Conservation (phyloP, 2,329 filamentous ascomycete genomes). For the Cyphellophora europaea region DNA sequence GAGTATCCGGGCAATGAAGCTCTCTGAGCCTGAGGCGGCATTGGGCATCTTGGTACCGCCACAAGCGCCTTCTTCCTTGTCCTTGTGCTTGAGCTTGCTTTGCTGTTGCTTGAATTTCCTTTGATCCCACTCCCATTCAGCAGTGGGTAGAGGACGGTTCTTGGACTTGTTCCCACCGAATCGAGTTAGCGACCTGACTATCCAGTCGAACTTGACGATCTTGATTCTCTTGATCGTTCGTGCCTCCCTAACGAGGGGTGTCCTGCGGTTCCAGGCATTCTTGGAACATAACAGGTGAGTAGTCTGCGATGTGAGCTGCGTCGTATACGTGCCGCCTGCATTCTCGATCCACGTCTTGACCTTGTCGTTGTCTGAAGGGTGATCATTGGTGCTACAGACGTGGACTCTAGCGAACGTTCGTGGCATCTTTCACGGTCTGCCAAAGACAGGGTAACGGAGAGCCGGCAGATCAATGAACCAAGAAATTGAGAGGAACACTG, state of each 20-base stretch:
- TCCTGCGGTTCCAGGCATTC: slow-evolving; percentile 46
- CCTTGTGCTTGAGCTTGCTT: not conserved
- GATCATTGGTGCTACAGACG: slow-evolving; percentile 50
- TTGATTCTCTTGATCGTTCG: slow-evolving; percentile 26
- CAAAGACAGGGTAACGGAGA: not conserved
- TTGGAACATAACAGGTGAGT: slow-evolving; percentile 66
- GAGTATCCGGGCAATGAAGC: too few species aligned
- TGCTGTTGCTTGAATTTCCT: slow-evolving; percentile 1
- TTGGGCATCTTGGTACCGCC: not conserved
- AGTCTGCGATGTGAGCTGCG: slow-evolving; percentile 42
- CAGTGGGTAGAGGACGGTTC: slow-evolving; percentile 25
- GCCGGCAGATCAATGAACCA: too few species aligned
- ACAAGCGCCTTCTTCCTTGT: not conserved
- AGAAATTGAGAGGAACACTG: not conserved
- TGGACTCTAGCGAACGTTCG: slow-evolving; percentile 40
- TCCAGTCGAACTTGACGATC: slow-evolving; percentile 40
- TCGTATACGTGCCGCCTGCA: slow-evolving; percentile 51
- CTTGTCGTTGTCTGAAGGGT: slow-evolving; percentile 40
- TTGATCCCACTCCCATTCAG: slow-evolving; percentile 20
- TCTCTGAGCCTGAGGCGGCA: too few species aligned
- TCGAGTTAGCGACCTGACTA: slow-evolving; percentile 35
- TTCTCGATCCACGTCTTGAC: slow-evolving; percentile 56
- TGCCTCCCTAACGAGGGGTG: slow-evolving; percentile 30
- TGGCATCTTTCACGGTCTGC: slow-evolving; percentile 6
- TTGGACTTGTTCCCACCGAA: too few species aligned